A percentile compares a stretch with the other conserved stretches of the same genome.
phyloP scores from a whole-genome alignment of 805 yeast species.

The Candida hispaniensis region DNA sequence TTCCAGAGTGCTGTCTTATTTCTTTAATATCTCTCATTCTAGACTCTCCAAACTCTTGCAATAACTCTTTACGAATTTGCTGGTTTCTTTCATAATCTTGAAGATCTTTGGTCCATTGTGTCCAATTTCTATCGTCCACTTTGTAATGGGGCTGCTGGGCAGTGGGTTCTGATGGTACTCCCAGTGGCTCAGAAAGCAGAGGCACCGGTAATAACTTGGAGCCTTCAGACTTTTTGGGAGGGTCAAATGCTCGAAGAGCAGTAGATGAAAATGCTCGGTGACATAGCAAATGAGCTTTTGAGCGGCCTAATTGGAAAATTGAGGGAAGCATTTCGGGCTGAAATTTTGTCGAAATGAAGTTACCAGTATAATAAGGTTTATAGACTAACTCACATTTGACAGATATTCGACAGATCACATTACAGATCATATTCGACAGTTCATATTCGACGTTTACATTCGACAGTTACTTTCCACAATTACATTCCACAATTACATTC shows the following conservation, averaged over 20 bases:
- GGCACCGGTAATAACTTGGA: constrained; percentile 7
- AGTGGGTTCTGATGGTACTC: constrained; percentile 11
- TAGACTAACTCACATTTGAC: too few relatives aligned
- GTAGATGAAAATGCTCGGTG: too few relatives aligned
- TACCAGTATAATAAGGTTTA: too few relatives aligned
- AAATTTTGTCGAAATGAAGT: too few relatives aligned
- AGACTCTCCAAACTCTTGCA: constrained; percentile 52
- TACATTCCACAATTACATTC: too few relatives aligned
- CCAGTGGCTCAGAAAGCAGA: constrained; percentile 11
- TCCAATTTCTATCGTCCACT: constrained; percentile 31
- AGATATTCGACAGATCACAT: too few relatives aligned
- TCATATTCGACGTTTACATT: too few relatives aligned
- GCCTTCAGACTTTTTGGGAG: constrained; percentile 14
- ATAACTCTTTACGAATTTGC: constrained; percentile 42
- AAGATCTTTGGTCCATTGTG: constrained; percentile 37
- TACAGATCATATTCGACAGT: too few relatives aligned
- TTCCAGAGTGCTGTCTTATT: constrained; percentile 68
- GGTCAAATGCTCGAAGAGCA: constrained; percentile 1
- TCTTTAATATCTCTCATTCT: constrained; percentile 57
- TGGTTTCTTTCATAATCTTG: constrained; percentile 40
- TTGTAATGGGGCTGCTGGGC: constrained; percentile 11
- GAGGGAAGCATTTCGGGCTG: too few relatives aligned
- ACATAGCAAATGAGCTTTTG: too few relatives aligned
- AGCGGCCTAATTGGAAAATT: too few relatives aligned
- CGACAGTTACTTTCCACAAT: too few relatives aligned